Base-by-base conservation (phyloP, 2,329 filamentous ascomycete genomes). In the Sporothrix dimorphospora region DNA sequence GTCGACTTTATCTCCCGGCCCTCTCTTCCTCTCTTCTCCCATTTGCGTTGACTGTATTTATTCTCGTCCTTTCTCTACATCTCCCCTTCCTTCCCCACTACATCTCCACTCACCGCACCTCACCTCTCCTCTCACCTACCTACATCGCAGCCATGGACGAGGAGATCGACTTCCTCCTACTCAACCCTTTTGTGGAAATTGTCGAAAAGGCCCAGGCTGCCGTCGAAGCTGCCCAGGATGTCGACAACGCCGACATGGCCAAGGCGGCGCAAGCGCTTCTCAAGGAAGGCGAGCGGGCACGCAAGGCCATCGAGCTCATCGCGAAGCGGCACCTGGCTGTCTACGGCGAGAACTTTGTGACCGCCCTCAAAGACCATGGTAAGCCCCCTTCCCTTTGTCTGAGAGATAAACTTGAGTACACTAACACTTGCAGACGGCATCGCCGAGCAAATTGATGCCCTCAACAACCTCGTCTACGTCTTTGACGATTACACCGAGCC, bases 351-450 rank as follows among this genome's bases (percentile, higher is more conserved):
- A 83, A 81, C 73, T 89, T 89, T 74, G 78, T 86, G 24, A 79
- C 84, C 73, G 84, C 84, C 6, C 80, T 89, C 34, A 86, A 85
- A 74, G 86, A 87, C 69, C 85, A 87, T 73, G 85, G 87, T 88
- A 79, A 76, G 82, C 8, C 24, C 45, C 51, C 8, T 11, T 14
- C 16, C 7, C 16, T 19, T 57, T 40, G 34, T 49, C 7, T 3
- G 30, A 34, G 6, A 34, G 30, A 30, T 16, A 21, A 5, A 8
- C 12, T 2, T 3, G 12, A n/a, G 12, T 14, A 38, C n/a, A 14
- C 34, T 47, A 12, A n/a, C 8, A n/a, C 1, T 16, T 12, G 8
- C 74, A 88, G 87, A 85, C 71, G 84, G 84, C 45, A 86, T 89
- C 69, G 82, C 84, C 70, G 78, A 81, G 59, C 84, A 82, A 72